Percentiles rank a stretch among this genome's conserved stretches.
Evolutionary conservation across 2,329 filamentous ascomycete species (phyloP).

Genomic region (Fulvia fulva): DNA sequence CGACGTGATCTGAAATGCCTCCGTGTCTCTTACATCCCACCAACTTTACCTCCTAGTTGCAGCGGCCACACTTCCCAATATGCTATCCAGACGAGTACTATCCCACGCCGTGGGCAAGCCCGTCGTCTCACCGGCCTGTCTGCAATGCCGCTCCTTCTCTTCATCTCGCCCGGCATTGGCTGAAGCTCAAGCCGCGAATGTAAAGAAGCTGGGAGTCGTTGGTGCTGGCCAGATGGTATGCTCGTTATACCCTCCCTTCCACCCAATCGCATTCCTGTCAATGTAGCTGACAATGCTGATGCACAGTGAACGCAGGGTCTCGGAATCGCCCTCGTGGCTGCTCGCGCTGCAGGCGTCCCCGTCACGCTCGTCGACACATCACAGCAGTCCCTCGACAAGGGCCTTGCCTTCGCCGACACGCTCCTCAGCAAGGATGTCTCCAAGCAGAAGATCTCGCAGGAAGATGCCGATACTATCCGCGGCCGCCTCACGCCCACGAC

Average conservation of each 20-base stretch:
- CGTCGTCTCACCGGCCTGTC: slow-evolving; percentile 3
- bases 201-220: slow-evolving; percentile 86
- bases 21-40: background rate
- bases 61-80: background rate
- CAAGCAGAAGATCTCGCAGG: slow-evolving; percentile 79
- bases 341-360: slow-evolving; percentile 74
- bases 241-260: slow-evolving; percentile 5
- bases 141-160: slow-evolving; percentile 57
- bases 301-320: slow-evolving; percentile 63
- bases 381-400: slow-evolving; percentile 81
- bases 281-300: slow-evolving; percentile 18
- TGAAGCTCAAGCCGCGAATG: slow-evolving; percentile 60
- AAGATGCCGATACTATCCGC: slow-evolving; percentile 70
- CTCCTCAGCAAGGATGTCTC: slow-evolving; percentile 87
- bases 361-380: slow-evolving; percentile 84
- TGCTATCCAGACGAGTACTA: background rate
- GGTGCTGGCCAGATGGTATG: slow-evolving; percentile 66
- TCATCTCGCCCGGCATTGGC: slow-evolving; percentile 47
- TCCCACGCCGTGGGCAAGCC: slow-evolving; percentile 2
- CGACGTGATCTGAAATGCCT: slow-evolving; percentile 1
- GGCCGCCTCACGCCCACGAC: slow-evolving; percentile 67
- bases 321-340: slow-evolving; percentile 91
- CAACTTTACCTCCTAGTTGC: background rate
- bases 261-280: slow-evolving; percentile 8
- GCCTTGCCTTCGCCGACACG: slow-evolving; percentile 88